A percentile compares a stretch with the other conserved stretches of the same genome.
These are phyloP conservation scores for Bruguiera hainesii DNA, from an alignment of 441 rosid genomes.

Conservation along the genomic window DNA sequence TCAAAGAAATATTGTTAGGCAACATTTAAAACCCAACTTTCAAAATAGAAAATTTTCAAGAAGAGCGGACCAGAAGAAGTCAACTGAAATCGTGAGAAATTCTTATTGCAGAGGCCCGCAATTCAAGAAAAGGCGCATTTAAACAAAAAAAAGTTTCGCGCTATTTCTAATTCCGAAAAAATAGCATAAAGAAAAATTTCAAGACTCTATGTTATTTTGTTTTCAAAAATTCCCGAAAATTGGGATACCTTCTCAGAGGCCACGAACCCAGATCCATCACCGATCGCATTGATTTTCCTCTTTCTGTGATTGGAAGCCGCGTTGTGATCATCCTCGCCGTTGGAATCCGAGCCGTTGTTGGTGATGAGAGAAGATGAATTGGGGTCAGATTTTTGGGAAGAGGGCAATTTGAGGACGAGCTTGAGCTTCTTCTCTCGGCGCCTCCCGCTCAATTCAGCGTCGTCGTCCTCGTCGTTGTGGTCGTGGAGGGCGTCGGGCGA, in stretches of 20 bases:
- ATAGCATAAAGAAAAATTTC: neutral
- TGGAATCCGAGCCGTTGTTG: slow-evolving; percentile 26
- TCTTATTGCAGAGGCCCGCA: slow-evolving; percentile 37
- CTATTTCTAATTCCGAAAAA: slow-evolving; percentile 19
- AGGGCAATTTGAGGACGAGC: slow-evolving; percentile 41
- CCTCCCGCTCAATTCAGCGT: slow-evolving; percentile 18
- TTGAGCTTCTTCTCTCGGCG: slow-evolving; percentile 56
- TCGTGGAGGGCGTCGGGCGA: slow-evolving; percentile 17
- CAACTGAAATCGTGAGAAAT: slow-evolving; percentile 30
- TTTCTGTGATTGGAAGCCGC: slow-evolving; percentile 30
- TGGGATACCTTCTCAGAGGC: slow-evolving; percentile 33
- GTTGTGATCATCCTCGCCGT: slow-evolving; percentile 27
- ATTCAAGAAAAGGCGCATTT: slow-evolving; percentile 31
- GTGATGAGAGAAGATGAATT: slow-evolving; percentile 25
- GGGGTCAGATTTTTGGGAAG: slow-evolving; percentile 25
- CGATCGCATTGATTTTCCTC: slow-evolving; percentile 49
- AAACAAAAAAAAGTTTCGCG: slow-evolving; percentile 16
- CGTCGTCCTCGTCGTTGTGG: slow-evolving; percentile 15
- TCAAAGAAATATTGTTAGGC: neutral
- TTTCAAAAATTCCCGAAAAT: neutral
- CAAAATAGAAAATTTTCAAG: neutral
- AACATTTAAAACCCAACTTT: slow-evolving; percentile 1
- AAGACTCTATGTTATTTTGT: slow-evolving; percentile 4
- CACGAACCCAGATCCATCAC: slow-evolving; percentile 40
- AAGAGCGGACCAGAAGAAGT: slow-evolving; percentile 23